These are phyloP conservation scores for Boletellus ananas DNA, from an alignment of 768 basidiomycete species.

Conservation along the genomic window DNA sequence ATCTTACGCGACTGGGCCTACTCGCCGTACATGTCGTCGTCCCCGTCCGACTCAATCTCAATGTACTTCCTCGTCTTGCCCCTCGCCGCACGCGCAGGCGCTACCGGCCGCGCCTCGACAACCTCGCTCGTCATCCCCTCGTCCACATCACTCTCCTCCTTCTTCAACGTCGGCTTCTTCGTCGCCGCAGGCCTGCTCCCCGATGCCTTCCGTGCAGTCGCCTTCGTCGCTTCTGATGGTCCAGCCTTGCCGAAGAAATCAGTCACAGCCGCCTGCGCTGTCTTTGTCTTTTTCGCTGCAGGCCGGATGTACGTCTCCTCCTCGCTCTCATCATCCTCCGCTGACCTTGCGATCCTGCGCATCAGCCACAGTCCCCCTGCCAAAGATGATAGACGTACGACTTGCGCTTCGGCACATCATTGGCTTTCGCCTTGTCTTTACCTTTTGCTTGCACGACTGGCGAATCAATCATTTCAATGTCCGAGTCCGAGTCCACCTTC, in stretches of 20 bases:
- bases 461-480: constrained; percentile 29
- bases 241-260: constrained; percentile 57
- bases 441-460: constrained; percentile 31
- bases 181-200: constrained; percentile 55
- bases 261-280: constrained; percentile 41
- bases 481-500: constrained; percentile 38
- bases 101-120: constrained; percentile 38
- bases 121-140: constrained; percentile 44
- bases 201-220: constrained; percentile 48
- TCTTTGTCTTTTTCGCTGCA: constrained; percentile 50
- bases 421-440: constrained; percentile 44
- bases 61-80: constrained; percentile 58
- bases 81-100: constrained; percentile 47
- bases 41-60: constrained; percentile 52
- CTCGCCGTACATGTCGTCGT: constrained; percentile 46
- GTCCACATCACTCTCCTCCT: constrained; percentile 41
- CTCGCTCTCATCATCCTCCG: constrained; percentile 36
- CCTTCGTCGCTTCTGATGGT: constrained; percentile 37
- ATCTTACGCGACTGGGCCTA: constrained; percentile 11
- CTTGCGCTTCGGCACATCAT: constrained; percentile 56
- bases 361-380: constrained; percentile 11
- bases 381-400: constrained; percentile 40
- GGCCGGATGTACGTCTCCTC: constrained; percentile 45
- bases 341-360: constrained; percentile 23
- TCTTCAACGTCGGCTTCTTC: constrained; percentile 46